Base-by-base conservation (phyloP, 352 stramenopile genomes). In the Phytophthora lateralis region DNA sequence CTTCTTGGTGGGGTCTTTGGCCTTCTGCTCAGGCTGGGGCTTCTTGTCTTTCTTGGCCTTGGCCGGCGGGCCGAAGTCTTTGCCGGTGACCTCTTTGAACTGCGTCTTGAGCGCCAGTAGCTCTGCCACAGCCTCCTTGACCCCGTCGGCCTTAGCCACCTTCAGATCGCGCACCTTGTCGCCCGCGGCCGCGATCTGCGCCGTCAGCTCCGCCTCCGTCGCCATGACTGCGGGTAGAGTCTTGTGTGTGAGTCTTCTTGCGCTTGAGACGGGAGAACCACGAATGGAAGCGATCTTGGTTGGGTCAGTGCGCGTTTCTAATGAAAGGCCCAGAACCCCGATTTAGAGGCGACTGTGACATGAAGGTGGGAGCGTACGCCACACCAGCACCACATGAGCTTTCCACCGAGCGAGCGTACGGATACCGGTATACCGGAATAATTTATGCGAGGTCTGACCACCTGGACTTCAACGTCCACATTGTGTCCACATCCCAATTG, bases 121-220 rank as follows among this genome's bases (percentile, higher is more conserved):
- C 39, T 71, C 64, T 7, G 68, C 73, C 35, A 95, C 75, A 9
- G 78, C 80, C 17, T 66, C 75, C 60, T 76, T 73, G 32, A 92
- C 46, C 53, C 66, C 60, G 30, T 78, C 70, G 47, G 87, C 77
- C 58, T 90, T 88, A 18, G 44, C 48, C 15, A 76, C 71, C 71
- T 95, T 95, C 26, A 95, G 66, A 38, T 60, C 55, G 64, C 85
- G 85, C 55, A 94, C 81, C 38, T 93, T 72, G 9, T 94, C 71
- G 51, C 90, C 93, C 39, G 81, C 75, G 27, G 78, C 69, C 6
- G 70, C 69, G 69, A 89, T 95, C 59, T 79, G 76, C 61, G 68
- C 63, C 44, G 79, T 84, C 57, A 85, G 64, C 55, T 78, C 69
- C 47, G 61, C 80, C 63, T 86, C 80, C 12, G 75, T 89, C 52